phyloP scores from a whole-genome alignment of 2,329 filamentous ascomycete species.

The Sarocladiaceae sp. region DNA sequence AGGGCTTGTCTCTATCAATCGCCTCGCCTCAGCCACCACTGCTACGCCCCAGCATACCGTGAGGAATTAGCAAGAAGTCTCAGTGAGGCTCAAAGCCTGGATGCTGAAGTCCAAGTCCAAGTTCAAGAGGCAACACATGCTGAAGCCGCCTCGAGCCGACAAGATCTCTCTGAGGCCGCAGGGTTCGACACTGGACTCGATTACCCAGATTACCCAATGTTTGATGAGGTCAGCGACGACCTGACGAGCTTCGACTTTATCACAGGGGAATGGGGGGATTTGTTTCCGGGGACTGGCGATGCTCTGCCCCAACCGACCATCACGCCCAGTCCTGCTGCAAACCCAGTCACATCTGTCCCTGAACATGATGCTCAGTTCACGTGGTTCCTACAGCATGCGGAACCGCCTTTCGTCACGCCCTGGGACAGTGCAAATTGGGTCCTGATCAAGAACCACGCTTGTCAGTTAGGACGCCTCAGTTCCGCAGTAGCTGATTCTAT shows the following conservation, averaged over 20 bases:
- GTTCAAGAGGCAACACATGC: too few relatives aligned
- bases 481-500: neutral
- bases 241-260: neutral
- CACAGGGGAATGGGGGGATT: neutral
- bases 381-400: neutral
- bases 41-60: neutral
- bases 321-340: neutral
- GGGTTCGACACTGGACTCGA: neutral
- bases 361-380: neutral
- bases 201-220: neutral
- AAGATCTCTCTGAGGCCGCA: neutral
- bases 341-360: neutral
- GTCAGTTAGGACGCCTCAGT: neutral
- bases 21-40: neutral
- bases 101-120: too few relatives aligned
- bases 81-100: too few relatives aligned
- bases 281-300: neutral
- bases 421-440: neutral
- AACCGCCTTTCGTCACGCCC: neutral
- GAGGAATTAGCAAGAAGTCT: too few relatives aligned
- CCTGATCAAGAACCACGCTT: neutral
- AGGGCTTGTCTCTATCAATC: neutral
- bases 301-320: too few relatives aligned
- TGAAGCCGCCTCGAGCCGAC: neutral
- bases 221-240: too few relatives aligned